A percentile compares a stretch with the other conserved stretches of the same genome.
These are phyloP conservation scores for Nissolia schottii DNA, from an alignment of 306 rosid species.

Conservation along the genomic window DNA sequence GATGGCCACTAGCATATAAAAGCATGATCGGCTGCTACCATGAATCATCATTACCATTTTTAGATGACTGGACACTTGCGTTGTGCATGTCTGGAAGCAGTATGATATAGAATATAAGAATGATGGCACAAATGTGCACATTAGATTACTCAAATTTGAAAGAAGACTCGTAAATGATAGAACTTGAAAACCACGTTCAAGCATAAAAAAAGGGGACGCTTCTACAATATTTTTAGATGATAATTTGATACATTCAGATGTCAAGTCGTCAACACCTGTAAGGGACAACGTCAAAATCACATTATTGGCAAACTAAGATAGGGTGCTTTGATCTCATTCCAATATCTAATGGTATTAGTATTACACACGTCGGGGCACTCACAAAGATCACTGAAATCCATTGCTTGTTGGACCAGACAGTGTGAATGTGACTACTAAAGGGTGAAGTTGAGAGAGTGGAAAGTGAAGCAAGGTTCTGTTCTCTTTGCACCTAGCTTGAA, in stretches of 20 bases:
- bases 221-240: background rate
- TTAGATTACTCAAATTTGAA: background rate
- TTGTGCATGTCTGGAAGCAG: background rate
- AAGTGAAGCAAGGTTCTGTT: conserved; percentile 42
- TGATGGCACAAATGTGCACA: background rate
- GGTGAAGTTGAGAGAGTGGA: conserved; percentile 80
- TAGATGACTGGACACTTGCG: background rate
- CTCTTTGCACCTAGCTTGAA: conserved; percentile 35
- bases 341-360: background rate
- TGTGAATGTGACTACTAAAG: conserved; percentile 34
- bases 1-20: background rate
- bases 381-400: conserved; percentile 7
- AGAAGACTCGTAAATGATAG: background rate
- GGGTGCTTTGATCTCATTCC: background rate
- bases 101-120: background rate
- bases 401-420: background rate
- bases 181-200: background rate
- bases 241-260: conserved; percentile 10
- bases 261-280: background rate
- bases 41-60: background rate
- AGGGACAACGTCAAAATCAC: background rate
- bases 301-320: background rate
- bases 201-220: background rate
- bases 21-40: background rate
- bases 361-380: background rate